Conservation (phyloP, 2,329 filamentous ascomycete species). For the Beauveria brongniartii region DNA sequence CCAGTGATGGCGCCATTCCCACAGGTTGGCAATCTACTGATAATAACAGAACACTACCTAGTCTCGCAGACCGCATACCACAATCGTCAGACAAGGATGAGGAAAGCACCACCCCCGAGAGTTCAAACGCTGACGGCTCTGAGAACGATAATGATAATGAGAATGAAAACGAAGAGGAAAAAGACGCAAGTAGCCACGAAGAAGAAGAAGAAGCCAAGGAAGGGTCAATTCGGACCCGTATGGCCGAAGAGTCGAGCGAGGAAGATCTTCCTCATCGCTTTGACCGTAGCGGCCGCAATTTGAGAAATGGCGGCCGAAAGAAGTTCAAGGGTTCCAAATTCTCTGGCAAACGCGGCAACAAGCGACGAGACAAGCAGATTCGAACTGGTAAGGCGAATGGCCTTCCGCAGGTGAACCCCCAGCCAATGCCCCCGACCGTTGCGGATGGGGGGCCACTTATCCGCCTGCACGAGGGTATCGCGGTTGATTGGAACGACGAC, state of each 20-base stretch:
- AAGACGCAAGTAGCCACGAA: slow-evolving; percentile 47
- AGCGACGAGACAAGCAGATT: slow-evolving; percentile 36
- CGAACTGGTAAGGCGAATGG: slow-evolving; percentile 30
- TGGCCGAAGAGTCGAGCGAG: slow-evolving; percentile 51
- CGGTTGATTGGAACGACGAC: slow-evolving; percentile 75
- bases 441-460: slow-evolving; percentile 56
- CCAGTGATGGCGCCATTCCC: slow-evolving; percentile 50
- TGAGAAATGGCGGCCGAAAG: slow-evolving; percentile 29
- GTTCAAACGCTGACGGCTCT: slow-evolving; percentile 36
- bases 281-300: slow-evolving; percentile 15
- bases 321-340: slow-evolving; percentile 38
- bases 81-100: slow-evolving; percentile 34
- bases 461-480: slow-evolving; percentile 71
- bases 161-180: slow-evolving; percentile 37
- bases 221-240: slow-evolving; percentile 37
- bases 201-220: slow-evolving; percentile 32
- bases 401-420: slow-evolving; percentile 22
- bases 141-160: slow-evolving; percentile 38
- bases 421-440: slow-evolving; percentile 30
- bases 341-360: slow-evolving; percentile 42
- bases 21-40: slow-evolving; percentile 60
- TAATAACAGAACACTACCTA: slow-evolving; percentile 50
- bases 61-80: slow-evolving; percentile 38
- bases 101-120: slow-evolving; percentile 37
- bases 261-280: slow-evolving; percentile 32